phyloP scores from a whole-genome alignment of 176 grass and related monocot species.

The Puya raimondii region DNA sequence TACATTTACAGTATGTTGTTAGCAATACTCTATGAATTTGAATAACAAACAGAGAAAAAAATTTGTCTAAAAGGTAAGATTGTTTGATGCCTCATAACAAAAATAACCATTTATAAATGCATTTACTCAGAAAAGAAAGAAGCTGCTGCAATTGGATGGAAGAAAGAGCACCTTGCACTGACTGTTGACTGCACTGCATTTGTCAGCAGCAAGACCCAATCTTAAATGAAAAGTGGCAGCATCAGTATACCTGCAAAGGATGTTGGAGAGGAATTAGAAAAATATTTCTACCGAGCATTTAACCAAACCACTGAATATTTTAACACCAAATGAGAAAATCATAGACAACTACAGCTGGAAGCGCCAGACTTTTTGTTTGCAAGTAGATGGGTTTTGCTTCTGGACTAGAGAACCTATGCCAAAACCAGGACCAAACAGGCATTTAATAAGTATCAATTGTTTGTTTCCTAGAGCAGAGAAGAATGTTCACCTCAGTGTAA shows the following conservation, averaged over 20 bases:
- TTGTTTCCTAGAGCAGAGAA: no score
- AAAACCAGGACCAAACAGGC: no score
- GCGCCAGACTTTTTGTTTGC: no score
- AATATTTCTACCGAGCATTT: not conserved
- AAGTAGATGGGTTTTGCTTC: no score
- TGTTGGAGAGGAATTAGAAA: not conserved
- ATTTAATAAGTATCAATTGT: no score
- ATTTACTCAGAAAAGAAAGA: not conserved
- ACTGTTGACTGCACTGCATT: conserved; percentile 87
- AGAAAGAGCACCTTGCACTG: conserved; percentile 80
- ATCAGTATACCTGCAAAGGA: conserved; percentile 58
- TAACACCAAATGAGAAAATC: no score
- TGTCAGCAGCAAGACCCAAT: conserved; percentile 84
- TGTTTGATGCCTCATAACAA: not conserved
- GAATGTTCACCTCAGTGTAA: no score
- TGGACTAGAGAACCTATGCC: no score
- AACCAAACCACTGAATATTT: no score
- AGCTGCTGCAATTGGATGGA: not conserved
- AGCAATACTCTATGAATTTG: not conserved
- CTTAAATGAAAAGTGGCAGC: conserved; percentile 74
- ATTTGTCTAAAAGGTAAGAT: not conserved
- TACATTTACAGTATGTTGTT: not conserved
- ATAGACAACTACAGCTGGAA: no score
- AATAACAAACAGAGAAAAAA: not conserved
- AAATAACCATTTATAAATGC: not conserved